These are phyloP conservation scores for Hebeloma cylindrosporum DNA, from an alignment of 768 basidiomycete species.

Conservation along the genomic window DNA sequence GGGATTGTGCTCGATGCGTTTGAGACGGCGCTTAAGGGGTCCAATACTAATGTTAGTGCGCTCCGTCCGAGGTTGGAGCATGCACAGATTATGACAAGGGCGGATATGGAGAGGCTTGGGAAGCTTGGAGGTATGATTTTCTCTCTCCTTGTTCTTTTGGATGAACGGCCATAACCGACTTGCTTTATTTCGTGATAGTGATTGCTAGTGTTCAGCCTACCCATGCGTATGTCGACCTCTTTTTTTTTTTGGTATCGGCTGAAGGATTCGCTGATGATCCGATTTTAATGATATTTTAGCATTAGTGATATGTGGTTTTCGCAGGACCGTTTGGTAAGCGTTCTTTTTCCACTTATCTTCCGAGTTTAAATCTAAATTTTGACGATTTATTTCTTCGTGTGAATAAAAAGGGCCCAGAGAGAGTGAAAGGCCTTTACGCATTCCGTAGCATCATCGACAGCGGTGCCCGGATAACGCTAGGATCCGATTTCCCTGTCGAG, in stretches of 20 bases:
- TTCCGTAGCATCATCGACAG: slow-evolving; percentile 71
- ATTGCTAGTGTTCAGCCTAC: slow-evolving; percentile 92
- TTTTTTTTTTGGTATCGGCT: neutral
- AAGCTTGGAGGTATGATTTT: slow-evolving; percentile 63
- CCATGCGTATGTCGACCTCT: slow-evolving; percentile 60
- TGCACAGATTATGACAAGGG: slow-evolving; percentile 77
- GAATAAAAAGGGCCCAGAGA: slow-evolving; percentile 64
- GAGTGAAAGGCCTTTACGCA: slow-evolving; percentile 84
- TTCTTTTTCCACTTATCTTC: too few species aligned
- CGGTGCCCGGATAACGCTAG: slow-evolving; percentile 70
- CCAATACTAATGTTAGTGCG: slow-evolving; percentile 62
- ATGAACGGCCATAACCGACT: slow-evolving; percentile 5
- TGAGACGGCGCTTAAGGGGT: slow-evolving; percentile 59
- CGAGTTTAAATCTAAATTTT: slow-evolving; percentile 6
- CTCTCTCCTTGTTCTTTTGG: neutral
- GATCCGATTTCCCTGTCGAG: slow-evolving; percentile 92
- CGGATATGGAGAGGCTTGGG: slow-evolving; percentile 75
- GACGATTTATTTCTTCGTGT: slow-evolving; percentile 4
- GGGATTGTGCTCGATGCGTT: slow-evolving; percentile 81
- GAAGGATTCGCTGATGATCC: too few species aligned
- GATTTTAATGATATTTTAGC: slow-evolving; percentile 32
- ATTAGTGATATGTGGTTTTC: slow-evolving; percentile 91
- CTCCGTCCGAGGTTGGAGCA: slow-evolving; percentile 84
- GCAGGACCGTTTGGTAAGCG: slow-evolving; percentile 73
- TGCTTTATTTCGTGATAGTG: slow-evolving; percentile 42